Conservation (phyloP, 2,329 filamentous ascomycete species). For the Apiospora rasikravindrae region DNA sequence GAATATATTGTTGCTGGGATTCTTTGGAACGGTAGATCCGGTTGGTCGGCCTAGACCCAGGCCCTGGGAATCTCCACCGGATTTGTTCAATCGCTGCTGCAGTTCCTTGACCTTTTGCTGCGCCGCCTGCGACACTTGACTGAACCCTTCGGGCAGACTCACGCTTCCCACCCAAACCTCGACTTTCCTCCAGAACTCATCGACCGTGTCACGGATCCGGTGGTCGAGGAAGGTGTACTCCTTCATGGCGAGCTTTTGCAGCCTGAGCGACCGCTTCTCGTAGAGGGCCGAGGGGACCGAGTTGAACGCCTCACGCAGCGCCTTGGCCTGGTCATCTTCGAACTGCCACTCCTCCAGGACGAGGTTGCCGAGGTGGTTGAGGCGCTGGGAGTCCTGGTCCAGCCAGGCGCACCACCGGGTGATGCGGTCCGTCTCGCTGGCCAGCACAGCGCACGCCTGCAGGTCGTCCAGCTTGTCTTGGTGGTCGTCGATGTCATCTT, state of each 20-base stretch:
- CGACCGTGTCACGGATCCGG: conserved; percentile 30
- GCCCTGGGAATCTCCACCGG: background rate
- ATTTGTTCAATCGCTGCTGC: background rate
- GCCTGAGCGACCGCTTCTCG: conserved; percentile 25
- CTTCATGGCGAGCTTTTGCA: conserved; percentile 26
- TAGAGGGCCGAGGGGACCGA: conserved; percentile 30
- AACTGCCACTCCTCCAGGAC: background rate
- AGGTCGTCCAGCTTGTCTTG: background rate
- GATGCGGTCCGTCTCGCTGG: background rate
- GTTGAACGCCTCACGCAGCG: conserved; percentile 19
- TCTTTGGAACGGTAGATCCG: background rate
- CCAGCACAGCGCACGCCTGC: background rate
- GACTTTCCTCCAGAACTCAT: conserved; percentile 25
- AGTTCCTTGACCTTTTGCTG: background rate
- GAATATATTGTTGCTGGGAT: background rate
- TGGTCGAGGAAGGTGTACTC: conserved; percentile 30
- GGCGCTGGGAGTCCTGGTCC: background rate
- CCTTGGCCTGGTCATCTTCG: background rate
- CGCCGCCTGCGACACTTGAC: background rate
- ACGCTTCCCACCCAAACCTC: background rate
- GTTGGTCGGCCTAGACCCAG: background rate
- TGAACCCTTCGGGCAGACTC: background rate
- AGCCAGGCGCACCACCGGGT: background rate
- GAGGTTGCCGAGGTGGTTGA: background rate
- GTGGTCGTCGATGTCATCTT: background rate